Percentiles rank a stretch among this genome's conserved stretches.
Evolutionary conservation across 2,329 filamentous ascomycete genomes (phyloP).

Genomic region (Monosporascus sp.): DNA sequence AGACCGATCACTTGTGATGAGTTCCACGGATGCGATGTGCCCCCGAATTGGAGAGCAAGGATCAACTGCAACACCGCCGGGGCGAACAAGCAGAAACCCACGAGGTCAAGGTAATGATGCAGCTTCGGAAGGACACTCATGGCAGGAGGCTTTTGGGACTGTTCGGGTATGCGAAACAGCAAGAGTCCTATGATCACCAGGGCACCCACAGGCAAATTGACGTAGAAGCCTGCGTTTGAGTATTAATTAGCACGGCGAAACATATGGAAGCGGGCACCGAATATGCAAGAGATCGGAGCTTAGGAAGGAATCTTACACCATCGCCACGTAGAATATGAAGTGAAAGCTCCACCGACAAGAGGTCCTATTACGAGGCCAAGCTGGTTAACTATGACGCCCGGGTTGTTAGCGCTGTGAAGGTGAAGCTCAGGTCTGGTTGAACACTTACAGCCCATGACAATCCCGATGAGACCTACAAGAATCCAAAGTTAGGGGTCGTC

Average conservation of each 20-base stretch:
- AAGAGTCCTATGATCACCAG: conserved; percentile 2
- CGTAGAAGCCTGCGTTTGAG: conserved; percentile 9
- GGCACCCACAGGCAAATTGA: conserved; percentile 15
- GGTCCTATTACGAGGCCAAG: conserved; percentile 7
- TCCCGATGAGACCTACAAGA: not conserved
- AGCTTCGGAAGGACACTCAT: conserved; percentile 1
- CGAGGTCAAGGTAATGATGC: conserved; percentile 11
- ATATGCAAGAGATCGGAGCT: not conserved
- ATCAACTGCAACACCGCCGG: conserved; percentile 24
- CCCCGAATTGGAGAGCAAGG: conserved; percentile 27
- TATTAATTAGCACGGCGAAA: too few species aligned
- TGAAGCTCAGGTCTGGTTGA: not conserved
- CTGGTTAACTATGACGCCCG: conserved; percentile 4
- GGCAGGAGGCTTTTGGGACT: conserved; percentile 2
- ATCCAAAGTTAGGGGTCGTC: not conserved
- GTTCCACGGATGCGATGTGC: conserved; percentile 23
- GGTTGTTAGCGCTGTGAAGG: not conserved
- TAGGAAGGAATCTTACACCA: conserved; percentile 9
- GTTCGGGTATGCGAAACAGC: conserved; percentile 9
- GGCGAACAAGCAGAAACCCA: conserved; percentile 21
- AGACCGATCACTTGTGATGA: conserved; percentile 18
- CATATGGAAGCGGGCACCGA: too few species aligned
- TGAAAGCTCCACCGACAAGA: conserved; percentile 10
- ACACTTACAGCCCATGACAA: not conserved
- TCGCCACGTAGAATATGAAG: conserved; percentile 8